Evolutionary conservation across 805 yeast species (phyloP).

Genomic region (Saccharomycopsis microspora): DNA sequence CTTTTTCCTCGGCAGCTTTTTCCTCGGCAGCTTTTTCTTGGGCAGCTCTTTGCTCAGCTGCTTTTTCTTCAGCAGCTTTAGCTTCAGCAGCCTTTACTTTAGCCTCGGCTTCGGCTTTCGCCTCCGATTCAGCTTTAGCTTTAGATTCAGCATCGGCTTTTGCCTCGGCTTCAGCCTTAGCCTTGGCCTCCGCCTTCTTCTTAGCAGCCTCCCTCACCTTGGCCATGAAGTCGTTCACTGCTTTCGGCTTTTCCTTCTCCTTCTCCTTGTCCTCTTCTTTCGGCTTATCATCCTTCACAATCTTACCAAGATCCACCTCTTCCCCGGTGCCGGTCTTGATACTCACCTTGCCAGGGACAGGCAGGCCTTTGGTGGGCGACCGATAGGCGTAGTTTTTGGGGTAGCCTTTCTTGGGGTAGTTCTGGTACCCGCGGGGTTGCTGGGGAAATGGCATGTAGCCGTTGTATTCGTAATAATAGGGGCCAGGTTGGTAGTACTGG

Average conservation of each 20-base stretch:
- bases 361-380: no score
- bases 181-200: neutral
- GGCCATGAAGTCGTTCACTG: neutral
- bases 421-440: no score
- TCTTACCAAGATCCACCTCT: no score
- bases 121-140: slow-evolving; percentile 4
- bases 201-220: neutral
- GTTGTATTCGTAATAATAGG: no score
- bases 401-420: no score
- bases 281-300: no score
- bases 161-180: slow-evolving; percentile 5
- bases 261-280: no score
- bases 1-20: neutral
- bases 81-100: neutral
- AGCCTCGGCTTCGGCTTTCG: neutral
- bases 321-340: no score
- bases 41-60: neutral
- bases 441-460: no score
- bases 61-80: slow-evolving; percentile 3
- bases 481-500: no score
- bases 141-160: slow-evolving; percentile 2
- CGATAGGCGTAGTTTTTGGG: no score
- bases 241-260: neutral
- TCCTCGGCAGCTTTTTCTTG: slow-evolving; percentile 4
- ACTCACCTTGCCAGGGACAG: no score